These are phyloP conservation scores for Berberis thunbergii DNA, from an alignment of 164 flowering plant species.

Conservation along the genomic window DNA sequence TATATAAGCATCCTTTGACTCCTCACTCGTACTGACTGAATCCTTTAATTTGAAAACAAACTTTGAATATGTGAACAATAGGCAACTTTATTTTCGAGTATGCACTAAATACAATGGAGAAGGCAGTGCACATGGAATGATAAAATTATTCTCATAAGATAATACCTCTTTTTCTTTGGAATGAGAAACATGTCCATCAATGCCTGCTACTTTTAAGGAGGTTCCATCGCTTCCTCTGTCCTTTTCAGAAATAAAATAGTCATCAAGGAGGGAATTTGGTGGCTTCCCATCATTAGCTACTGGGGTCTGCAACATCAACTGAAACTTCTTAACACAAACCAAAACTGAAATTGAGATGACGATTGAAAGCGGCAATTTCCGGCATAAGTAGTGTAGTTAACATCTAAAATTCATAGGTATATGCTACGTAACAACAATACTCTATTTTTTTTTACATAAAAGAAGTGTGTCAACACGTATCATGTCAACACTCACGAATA, in stretches of 20 bases:
- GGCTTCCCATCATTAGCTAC: constrained; percentile 19
- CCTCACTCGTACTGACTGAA: constrained; percentile 21
- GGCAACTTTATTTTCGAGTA: not conserved
- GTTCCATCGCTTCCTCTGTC: constrained; percentile 20
- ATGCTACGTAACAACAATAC: too few relatives aligned
- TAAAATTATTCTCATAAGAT: constrained; percentile 14
- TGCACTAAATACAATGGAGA: not conserved
- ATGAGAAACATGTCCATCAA: constrained; percentile 9
- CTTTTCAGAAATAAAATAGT: constrained; percentile 39
- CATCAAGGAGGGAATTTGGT: constrained; percentile 45
- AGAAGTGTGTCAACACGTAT: too few relatives aligned
- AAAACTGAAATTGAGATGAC: not conserved
- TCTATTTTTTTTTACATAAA: too few relatives aligned
- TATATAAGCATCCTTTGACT: constrained; percentile 34
- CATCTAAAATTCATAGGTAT: too few relatives aligned
- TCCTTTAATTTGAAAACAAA: constrained; percentile 25
- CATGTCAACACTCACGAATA: too few relatives aligned
- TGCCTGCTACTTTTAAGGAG: constrained; percentile 13
- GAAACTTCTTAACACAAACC: constrained; percentile 7
- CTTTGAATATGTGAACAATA: not conserved
- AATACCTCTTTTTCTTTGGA: constrained; percentile 38
- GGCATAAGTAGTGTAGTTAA: too few relatives aligned
- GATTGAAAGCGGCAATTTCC: too few relatives aligned
- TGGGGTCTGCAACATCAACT: constrained; percentile 33
- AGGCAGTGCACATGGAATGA: not conserved